Evolutionary conservation across 1,284 basidiomycete genomes (phyloP), one percentile per base, ranked within the genome.

Genomic region (Rhizopogon hawkerae): DNA sequence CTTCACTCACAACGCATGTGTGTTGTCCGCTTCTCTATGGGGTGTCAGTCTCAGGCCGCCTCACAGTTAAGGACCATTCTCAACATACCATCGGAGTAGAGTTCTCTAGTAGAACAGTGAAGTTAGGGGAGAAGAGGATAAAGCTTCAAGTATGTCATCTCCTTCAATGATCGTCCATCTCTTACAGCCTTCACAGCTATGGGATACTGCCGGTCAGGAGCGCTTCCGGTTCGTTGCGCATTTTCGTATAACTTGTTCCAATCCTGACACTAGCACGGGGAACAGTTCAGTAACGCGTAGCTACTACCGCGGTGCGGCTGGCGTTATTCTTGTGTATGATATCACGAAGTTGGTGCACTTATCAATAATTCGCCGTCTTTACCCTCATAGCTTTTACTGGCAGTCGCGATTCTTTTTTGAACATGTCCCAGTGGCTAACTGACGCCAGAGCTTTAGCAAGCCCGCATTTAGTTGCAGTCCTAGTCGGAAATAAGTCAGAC

Each of bases 41-140:
- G 29, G 18, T 37, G 16, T 36, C 36, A 45, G 38, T 43, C 47
- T 29, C 50, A 35, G 21, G 35, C 39, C 42, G 11, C 46, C 16
- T 52, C 50, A 6, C 65, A 96, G 93, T 95, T 78, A 96, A 95
- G 70, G 89, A 93, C 59, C 88, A 95, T 62, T 93, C 93, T 0
- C 88, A 94, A 67, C 95, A 98, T 66, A 98, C 95, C 10, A 98
- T 98, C 54, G 95, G 94, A 9, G 92, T 96, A 31, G 93, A 95
- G 62, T 95, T 96, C 65, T 92, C 90, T 7, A 92, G 89, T 64
- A 75, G 91, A 53, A 91, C 90, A 1, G 79, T 96, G 47, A 85
- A 85, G 59, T 77, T 96, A 39, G 92, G 89, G 51, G 92, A 94
- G 74, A 91, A 92, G 71, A 81, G 85, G 58, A 92, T 96, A 57